Percentiles rank a stretch among this genome's conserved stretches.
Evolutionary conservation across 148 eudicot genomes (phyloP).

Genomic region (Spergularia marina): DNA sequence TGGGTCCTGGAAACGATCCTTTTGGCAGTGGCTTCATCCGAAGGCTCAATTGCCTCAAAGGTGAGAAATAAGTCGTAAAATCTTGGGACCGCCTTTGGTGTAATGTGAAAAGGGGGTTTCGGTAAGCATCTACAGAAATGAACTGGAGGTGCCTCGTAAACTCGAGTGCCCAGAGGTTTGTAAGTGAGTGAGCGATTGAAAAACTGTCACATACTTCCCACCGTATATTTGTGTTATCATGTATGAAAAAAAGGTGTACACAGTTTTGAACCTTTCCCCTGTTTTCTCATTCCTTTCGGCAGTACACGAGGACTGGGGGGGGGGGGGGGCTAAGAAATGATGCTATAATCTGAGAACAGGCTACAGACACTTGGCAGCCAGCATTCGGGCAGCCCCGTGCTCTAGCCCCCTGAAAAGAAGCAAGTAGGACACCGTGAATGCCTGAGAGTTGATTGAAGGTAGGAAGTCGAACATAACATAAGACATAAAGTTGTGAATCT

Average conservation of each 20-base stretch:
- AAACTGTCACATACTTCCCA: conserved; percentile 12
- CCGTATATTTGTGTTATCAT: conserved; percentile 10
- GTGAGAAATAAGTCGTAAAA: conserved; percentile 10
- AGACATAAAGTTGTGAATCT: too few species aligned
- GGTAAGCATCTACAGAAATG: neutral
- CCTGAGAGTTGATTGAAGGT: too few species aligned
- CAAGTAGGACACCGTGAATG: too few species aligned
- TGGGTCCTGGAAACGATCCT: conserved; percentile 29
- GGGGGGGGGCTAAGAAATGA: too few species aligned
- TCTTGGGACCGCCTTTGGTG: conserved; percentile 7
- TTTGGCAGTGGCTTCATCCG: conserved; percentile 23
- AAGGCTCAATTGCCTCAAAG: conserved; percentile 13
- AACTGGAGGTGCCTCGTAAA: neutral
- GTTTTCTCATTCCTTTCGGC: neutral
- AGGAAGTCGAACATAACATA: too few species aligned
- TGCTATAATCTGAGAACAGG: too few species aligned
- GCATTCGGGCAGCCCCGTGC: too few species aligned
- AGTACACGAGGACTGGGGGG: too few species aligned
- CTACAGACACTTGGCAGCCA: too few species aligned
- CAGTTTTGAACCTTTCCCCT: conserved; percentile 11
- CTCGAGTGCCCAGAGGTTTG: neutral
- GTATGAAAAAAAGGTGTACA: neutral
- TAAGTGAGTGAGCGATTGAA: neutral
- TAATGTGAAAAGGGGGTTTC: neutral
- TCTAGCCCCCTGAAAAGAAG: too few species aligned